Percentiles rank a stretch among this genome's conserved stretches.
phyloP scores from a whole-genome alignment of 306 rosid genomes.

The Calophaca sinica region DNA sequence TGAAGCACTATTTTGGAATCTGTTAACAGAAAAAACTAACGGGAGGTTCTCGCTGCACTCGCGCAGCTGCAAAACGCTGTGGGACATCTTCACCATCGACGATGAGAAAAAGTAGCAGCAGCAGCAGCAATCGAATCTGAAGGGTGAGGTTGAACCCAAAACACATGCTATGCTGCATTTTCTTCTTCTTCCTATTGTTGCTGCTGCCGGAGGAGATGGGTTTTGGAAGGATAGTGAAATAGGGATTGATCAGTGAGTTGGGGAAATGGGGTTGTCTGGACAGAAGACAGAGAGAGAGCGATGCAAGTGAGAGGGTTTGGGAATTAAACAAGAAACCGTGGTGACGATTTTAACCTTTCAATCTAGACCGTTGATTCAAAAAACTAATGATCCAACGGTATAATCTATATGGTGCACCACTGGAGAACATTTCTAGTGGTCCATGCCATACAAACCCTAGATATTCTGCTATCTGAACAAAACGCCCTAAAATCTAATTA shows the following conservation, averaged over 20 bases:
- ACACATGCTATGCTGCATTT: conserved; percentile 97
- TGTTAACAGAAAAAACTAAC: no score
- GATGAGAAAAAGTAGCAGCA: conserved; percentile 55
- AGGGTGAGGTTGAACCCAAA: conserved; percentile 85
- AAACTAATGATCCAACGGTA: no score
- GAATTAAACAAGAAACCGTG: conserved; percentile 88
- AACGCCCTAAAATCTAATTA: no score
- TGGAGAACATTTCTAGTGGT: no score
- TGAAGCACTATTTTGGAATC: no score
- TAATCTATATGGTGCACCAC: no score
- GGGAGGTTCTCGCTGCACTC: conserved; percentile 51
- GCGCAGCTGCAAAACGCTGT: conserved; percentile 53
- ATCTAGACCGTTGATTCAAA: no score
- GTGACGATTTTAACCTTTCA: conserved; percentile 10
- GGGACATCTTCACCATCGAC: conserved; percentile 67
- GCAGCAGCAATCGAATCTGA: conserved; percentile 51
- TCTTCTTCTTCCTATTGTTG: conserved; percentile 79
- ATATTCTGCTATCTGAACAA: no score
- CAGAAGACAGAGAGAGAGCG: conserved; percentile 47
- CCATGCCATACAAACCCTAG: no score
- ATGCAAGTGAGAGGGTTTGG: conserved; percentile 70
- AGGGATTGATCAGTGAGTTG: conserved; percentile 16
- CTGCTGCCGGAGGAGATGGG: conserved; percentile 55
- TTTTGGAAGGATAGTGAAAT: conserved; percentile 41
- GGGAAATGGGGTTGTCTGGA: conserved; percentile 37